These are phyloP conservation scores for Colletotrichum sp. DNA, from an alignment of 2,329 filamentous ascomycete genomes.

Conservation along the genomic window DNA sequence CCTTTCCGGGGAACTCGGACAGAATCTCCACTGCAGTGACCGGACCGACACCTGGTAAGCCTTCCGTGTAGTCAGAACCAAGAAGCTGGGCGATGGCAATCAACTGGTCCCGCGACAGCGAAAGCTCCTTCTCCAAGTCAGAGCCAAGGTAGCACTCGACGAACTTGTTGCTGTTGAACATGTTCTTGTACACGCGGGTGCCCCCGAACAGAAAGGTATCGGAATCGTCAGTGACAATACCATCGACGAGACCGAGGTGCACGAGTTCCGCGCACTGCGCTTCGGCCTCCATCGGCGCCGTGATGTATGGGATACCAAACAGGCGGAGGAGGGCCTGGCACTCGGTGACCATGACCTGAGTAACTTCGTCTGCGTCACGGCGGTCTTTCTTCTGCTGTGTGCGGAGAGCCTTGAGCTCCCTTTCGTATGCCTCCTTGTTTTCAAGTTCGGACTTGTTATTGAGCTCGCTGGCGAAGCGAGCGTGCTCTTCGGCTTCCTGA, in stretches of 20 bases:
- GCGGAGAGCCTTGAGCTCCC: slow-evolving; percentile 83
- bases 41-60: slow-evolving; percentile 86
- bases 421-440: slow-evolving; percentile 81
- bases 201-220: slow-evolving; percentile 97
- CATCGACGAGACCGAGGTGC: slow-evolving; percentile 84
- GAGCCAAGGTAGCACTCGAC: slow-evolving; percentile 90
- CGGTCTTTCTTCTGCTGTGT: slow-evolving; percentile 97
- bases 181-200: slow-evolving; percentile 97
- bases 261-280: slow-evolving; percentile 96
- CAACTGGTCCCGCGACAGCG: slow-evolving; percentile 82
- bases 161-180: slow-evolving; percentile 98
- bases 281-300: slow-evolving; percentile 98
- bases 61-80: slow-evolving; percentile 94
- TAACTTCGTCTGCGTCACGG: slow-evolving; percentile 95
- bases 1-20: slow-evolving; percentile 75
- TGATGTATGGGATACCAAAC: slow-evolving; percentile 95
- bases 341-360: slow-evolving; percentile 93
- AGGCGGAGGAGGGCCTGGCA: slow-evolving; percentile 89
- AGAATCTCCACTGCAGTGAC: slow-evolving; percentile 95
- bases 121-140: slow-evolving; percentile 89
- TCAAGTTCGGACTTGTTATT: slow-evolving; percentile 75
- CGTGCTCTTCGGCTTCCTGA: slow-evolving; percentile 91
- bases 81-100: slow-evolving; percentile 90
- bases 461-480: slow-evolving; percentile 85
- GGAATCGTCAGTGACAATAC: slow-evolving; percentile 96